Conservation (phyloP, 495 filamentous ascomycete genomes). For the Neurospora sp. region DNA sequence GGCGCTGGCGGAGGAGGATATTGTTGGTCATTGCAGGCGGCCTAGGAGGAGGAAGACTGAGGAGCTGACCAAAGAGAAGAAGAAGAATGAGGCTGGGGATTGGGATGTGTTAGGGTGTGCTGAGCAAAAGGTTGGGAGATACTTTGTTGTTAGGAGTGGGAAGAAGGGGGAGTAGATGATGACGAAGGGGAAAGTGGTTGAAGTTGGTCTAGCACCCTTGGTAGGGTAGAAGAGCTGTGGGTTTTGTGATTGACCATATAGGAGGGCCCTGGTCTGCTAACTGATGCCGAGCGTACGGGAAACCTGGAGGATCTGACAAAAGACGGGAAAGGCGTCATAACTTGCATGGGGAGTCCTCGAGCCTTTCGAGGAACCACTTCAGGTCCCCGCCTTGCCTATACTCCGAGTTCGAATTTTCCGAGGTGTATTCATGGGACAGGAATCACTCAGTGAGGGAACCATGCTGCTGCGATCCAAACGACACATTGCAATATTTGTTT, state of each 20-base stretch:
- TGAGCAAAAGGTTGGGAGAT: constrained; percentile 55
- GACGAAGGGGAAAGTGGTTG: background rate
- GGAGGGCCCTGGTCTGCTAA: background rate
- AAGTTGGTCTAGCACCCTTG: background rate
- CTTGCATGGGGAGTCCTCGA: background rate
- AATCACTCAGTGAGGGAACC: background rate
- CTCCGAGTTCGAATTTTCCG: background rate
- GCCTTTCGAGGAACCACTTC: background rate
- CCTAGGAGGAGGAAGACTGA: constrained; percentile 28
- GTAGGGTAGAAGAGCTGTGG: background rate
- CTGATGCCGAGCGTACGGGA: background rate
- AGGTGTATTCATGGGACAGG: background rate
- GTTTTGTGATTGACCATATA: background rate
- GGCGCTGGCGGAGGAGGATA: constrained; percentile 32
- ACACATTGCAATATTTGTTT: background rate
- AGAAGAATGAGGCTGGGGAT: constrained; percentile 33
- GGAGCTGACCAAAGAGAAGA: constrained; percentile 4
- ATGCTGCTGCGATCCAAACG: background rate
- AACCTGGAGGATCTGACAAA: background rate
- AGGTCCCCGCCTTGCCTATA: background rate
- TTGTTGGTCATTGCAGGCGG: constrained; percentile 32
- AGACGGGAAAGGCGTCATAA: background rate
- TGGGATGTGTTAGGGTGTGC: constrained; percentile 64
- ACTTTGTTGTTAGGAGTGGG: constrained; percentile 69
- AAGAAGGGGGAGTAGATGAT: constrained; percentile 2